Base-by-base conservation (phyloP, 106 monocot species). In the Allium cepa region DNA sequence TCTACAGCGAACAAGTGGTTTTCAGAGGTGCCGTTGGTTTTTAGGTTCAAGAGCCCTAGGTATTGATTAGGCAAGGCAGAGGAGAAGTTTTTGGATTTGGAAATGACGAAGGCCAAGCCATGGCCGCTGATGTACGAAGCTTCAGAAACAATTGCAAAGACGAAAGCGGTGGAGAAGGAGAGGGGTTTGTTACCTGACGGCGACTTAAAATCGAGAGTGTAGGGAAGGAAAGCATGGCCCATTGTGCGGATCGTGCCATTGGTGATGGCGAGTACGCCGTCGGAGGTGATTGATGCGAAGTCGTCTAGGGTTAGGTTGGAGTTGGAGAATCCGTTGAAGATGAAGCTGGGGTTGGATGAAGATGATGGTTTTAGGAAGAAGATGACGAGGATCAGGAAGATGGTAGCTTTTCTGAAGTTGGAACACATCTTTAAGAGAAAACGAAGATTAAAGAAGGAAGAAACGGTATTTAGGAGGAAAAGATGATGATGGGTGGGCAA, bases 1-100 rank as follows among this genome's bases (percentile, higher is more conserved):
- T 86, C 86, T 46, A 86, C 82, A 18, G 82, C 73, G 55, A 86
- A 77, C 62, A 82, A 6, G 60, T 79, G 76, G 57, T 79, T 82
- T 2, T 14, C 45, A 0, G 22, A 7, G 7, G 17, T 69, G 10
- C 62, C 72, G 15, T 72, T 36, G 3, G 36, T 36, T 17, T 49
- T 28, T 4, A 9, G 13, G 18, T 62, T 72, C 62, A 72, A 62
- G n/a, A 72, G 72, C 50, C 72, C 72, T 17, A 72, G 45, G 52
- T 28, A 62, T 26, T 72, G 51, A 10, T 5, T 45, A 8, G 18
- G 48, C 5, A 22, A 7, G 17, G 60, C 47, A 22, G 12, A 11
- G 11, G 58, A 59, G 18, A 60, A 14, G 22, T 59, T 50, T 46
- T 17, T 59, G 46, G 71, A 22, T 14, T 17, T 17, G 9, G 71